Percentiles rank a stretch among this genome's conserved stretches.
Conservation (phyloP, 2,329 filamentous ascomycete genomes). For the Diaporthe sp. region DNA sequence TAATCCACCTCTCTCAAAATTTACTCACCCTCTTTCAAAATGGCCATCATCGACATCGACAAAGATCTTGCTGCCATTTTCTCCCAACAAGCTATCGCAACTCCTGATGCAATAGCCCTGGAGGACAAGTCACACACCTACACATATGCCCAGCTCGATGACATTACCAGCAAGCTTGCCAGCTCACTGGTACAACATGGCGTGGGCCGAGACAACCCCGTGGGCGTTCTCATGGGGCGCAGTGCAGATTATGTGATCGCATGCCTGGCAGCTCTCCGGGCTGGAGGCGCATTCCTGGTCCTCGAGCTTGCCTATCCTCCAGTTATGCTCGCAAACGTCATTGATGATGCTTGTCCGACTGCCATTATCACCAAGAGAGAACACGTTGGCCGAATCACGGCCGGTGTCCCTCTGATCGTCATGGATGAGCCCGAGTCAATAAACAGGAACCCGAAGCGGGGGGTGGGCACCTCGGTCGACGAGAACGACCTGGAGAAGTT, state of each 20-base stretch:
- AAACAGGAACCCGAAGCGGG: constrained; percentile 45
- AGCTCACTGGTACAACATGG: constrained; percentile 75
- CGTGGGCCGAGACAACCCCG: constrained; percentile 79
- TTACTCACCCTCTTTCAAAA: constrained; percentile 49
- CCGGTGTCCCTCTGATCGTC: constrained; percentile 73
- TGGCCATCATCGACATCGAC: constrained; percentile 77
- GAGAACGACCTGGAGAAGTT: constrained; percentile 80
- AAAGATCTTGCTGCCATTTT: constrained; percentile 84
- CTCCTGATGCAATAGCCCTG: constrained; percentile 78
- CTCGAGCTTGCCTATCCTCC: constrained; percentile 85
- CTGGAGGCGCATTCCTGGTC: constrained; percentile 84
- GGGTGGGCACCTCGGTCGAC: constrained; percentile 58
- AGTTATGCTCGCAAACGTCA: constrained; percentile 79
- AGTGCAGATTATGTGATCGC: constrained; percentile 86
- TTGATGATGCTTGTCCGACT: constrained; percentile 80
- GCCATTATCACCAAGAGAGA: constrained; percentile 78
- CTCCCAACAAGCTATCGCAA: constrained; percentile 74
- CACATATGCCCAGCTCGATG: constrained; percentile 81
- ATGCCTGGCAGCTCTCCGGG: constrained; percentile 82
- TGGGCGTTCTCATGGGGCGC: constrained; percentile 81
- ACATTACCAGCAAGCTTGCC: constrained; percentile 75
- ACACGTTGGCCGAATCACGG: constrained; percentile 76
- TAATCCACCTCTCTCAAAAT: background rate
- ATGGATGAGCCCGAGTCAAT: constrained; percentile 66
- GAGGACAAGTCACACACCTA: constrained; percentile 78